Conservation (phyloP, 176 grass and related monocot species). For the Canna indica region DNA sequence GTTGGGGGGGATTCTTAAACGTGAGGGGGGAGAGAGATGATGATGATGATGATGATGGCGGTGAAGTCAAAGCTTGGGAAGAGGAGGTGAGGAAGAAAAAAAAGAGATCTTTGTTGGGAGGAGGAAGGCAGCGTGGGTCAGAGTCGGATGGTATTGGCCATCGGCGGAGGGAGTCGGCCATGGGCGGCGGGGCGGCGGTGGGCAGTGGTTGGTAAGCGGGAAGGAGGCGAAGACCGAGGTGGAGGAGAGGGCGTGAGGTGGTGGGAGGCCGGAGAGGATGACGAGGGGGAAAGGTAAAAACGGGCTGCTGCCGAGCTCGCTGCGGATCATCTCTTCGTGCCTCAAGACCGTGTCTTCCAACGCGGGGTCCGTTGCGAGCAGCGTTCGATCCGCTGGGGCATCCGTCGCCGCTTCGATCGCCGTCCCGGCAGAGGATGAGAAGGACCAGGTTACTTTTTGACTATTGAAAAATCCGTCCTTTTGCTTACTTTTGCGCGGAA, state of each 20-base stretch:
- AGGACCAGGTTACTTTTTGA: conserved; percentile 61
- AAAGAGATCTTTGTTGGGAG: neutral
- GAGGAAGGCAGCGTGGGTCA: neutral
- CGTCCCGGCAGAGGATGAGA: conserved; percentile 68
- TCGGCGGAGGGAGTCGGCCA: neutral
- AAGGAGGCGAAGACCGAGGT: neutral
- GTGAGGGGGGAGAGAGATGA: neutral
- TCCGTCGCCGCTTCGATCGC: conserved; percentile 91
- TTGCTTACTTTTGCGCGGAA: conserved; percentile 12
- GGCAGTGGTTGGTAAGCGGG: neutral
- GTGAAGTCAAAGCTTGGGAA: conserved; percentile 2
- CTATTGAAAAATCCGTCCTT: neutral
- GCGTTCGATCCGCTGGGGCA: conserved; percentile 87
- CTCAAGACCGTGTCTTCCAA: conserved; percentile 98
- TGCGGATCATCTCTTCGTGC: conserved; percentile 97
- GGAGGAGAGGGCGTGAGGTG: neutral
- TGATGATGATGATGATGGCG: neutral
- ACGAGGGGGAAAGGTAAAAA: conserved; percentile 61
- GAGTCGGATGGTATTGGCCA: conserved; percentile 9
- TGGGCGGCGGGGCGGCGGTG: conserved; percentile 7
- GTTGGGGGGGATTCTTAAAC: neutral
- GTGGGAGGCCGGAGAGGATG: conserved; percentile 23
- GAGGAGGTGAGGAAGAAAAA: neutral
- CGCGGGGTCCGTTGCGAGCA: conserved; percentile 87
- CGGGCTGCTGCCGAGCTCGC: conserved; percentile 82